Conservation (phyloP, 345 rosid genomes). For the Xanthoceras sorbifolium region DNA sequence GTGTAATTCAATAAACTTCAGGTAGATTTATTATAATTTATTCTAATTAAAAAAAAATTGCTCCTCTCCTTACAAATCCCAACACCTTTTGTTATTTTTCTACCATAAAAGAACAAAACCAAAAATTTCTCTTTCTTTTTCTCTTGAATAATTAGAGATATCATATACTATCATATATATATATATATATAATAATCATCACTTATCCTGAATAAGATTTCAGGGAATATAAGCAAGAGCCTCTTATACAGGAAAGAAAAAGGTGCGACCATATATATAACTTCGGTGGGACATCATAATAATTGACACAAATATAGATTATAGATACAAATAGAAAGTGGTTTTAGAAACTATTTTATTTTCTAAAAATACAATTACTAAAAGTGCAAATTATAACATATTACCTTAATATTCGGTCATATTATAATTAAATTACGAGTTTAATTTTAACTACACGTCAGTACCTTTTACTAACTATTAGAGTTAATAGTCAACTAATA, state of each 20-base stretch:
- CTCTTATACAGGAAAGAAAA: neutral
- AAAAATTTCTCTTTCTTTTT: neutral
- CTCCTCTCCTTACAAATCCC: slow-evolving; percentile 10
- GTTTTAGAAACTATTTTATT: neutral
- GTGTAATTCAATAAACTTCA: no score
- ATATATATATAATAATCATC: slow-evolving; percentile 5
- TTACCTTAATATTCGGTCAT: no score
- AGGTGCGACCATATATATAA: slow-evolving; percentile 18
- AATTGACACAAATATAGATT: slow-evolving; percentile 15
- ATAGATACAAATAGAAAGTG: neutral
- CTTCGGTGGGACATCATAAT: slow-evolving; percentile 33
- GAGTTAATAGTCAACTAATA: no score
- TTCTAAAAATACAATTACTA: no score
- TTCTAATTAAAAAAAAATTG: no score
- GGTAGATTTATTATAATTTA: no score
- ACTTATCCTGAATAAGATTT: slow-evolving; percentile 12
- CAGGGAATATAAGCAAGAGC: slow-evolving; percentile 15
- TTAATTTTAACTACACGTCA: no score
- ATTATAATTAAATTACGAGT: no score
- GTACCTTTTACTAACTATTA: no score
- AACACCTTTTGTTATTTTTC: slow-evolving; percentile 18
- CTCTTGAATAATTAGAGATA: neutral
- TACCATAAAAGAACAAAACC: neutral
- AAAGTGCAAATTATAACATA: no score
- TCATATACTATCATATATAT: neutral